phyloP scores from a whole-genome alignment of 2,329 filamentous ascomycete genomes.

The Niveomyces coronatus region DNA sequence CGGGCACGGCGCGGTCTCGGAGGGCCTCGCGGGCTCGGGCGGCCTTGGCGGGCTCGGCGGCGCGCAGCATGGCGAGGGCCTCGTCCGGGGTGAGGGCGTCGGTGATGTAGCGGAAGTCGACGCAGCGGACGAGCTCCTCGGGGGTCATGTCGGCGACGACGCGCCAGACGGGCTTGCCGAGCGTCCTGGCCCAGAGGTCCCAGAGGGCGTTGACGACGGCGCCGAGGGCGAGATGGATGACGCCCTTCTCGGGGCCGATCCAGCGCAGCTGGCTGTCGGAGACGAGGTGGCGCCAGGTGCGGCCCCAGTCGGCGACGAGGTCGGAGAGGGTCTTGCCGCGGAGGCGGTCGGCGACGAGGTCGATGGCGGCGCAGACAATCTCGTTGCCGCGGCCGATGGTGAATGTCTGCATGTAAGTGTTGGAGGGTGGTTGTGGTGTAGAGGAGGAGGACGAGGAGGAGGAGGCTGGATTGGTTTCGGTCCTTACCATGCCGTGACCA shows the following conservation, averaged over 20 bases:
- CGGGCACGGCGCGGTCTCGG: conserved; percentile 65
- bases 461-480: not conserved
- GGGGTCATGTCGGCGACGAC: conserved; percentile 85
- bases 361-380: conserved; percentile 78
- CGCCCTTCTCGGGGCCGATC: conserved; percentile 91
- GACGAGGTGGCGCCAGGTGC: conserved; percentile 87
- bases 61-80: conserved; percentile 60
- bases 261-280: conserved; percentile 83
- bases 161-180: conserved; percentile 81
- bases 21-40: conserved; percentile 65
- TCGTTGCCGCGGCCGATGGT: conserved; percentile 87
- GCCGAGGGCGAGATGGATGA: conserved; percentile 83
- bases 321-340: conserved; percentile 65
- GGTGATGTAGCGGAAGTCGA: conserved; percentile 92
- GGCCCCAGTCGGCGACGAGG: conserved; percentile 71
- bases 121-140: conserved; percentile 75
- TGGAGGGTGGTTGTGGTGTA: not conserved
- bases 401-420: conserved; percentile 40
- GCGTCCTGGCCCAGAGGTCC: conserved; percentile 88
- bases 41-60: conserved; percentile 56
- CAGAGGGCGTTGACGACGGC: conserved; percentile 86
- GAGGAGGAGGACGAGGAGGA: not conserved
- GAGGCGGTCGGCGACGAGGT: conserved; percentile 66
- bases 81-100: conserved; percentile 86
- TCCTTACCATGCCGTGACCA: conserved; percentile 66